phyloP scores from a whole-genome alignment of 805 yeast genomes.

The Barnettozyma pratensis region DNA sequence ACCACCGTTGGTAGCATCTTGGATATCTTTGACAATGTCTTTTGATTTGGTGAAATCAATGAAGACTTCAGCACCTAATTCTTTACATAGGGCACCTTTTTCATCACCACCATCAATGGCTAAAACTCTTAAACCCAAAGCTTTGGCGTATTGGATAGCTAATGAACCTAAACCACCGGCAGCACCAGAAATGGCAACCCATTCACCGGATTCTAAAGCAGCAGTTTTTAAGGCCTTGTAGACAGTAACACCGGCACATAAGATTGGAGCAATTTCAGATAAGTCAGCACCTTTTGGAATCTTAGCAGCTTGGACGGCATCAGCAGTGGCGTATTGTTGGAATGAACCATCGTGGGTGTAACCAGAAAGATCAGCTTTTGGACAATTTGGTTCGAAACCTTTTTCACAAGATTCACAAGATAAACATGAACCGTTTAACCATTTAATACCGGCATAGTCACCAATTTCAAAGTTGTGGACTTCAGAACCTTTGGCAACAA shows the following conservation, averaged over 20 bases:
- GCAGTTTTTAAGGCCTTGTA: conserved; percentile 66
- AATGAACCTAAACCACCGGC: conserved; percentile 78
- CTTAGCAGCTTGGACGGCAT: conserved; percentile 57
- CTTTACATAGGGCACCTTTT: conserved; percentile 47
- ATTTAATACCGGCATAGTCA: conserved; percentile 62
- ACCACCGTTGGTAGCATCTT: conserved; percentile 52
- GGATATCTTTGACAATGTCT: conserved; percentile 43
- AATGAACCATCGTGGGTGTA: conserved; percentile 48
- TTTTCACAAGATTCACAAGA: conserved; percentile 59
- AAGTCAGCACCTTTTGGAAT: conserved; percentile 52
- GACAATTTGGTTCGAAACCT: conserved; percentile 60
- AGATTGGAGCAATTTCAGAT: conserved; percentile 54
- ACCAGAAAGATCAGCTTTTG: conserved; percentile 65
- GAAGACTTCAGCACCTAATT: conserved; percentile 59
- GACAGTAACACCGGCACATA: conserved; percentile 45
- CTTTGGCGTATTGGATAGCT: conserved; percentile 71
- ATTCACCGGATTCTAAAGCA: conserved; percentile 55
- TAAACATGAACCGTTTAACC: conserved; percentile 67
- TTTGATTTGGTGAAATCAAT: conserved; percentile 50
- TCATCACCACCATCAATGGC: conserved; percentile 75
- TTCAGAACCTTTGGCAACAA: conserved; percentile 55
- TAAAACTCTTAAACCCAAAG: conserved; percentile 67
- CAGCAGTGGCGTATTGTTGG: conserved; percentile 64
- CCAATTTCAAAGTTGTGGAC: conserved; percentile 59
- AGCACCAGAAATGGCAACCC: conserved; percentile 75